Conservation (phyloP, 1,139 yeast genomes). For the Kodamaea alishanica region DNA sequence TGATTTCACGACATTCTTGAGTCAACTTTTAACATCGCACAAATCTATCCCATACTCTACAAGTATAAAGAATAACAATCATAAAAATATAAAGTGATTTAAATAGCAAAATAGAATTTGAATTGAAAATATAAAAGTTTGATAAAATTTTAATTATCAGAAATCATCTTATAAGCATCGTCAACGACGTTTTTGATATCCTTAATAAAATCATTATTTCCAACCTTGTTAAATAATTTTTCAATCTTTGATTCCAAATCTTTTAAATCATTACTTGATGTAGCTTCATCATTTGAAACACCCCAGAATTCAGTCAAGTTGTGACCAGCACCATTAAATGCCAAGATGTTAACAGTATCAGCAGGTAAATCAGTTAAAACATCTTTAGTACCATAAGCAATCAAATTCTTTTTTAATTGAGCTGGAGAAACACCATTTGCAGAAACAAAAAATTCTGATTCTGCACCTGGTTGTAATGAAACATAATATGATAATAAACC, state of each 20-base stretch:
- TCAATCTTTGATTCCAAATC: constrained; percentile 19
- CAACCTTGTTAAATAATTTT: constrained; percentile 19
- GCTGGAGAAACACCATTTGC: constrained; percentile 69
- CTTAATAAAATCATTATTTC: constrained; percentile 17
- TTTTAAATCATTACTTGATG: constrained; percentile 2
- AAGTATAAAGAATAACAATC: too few relatives aligned
- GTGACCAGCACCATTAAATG: constrained; percentile 91
- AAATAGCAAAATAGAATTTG: background rate
- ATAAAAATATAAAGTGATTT: too few relatives aligned
- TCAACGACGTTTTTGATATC: constrained; percentile 23
- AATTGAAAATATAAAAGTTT: background rate
- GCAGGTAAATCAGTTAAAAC: constrained; percentile 68
- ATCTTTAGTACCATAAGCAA: constrained; percentile 73
- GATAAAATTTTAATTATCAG: constrained; percentile 4
- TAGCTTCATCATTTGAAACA: constrained; percentile 4
- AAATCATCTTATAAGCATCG: constrained; percentile 16
- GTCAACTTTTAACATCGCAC: too few relatives aligned
- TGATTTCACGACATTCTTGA: too few relatives aligned
- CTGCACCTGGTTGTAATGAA: constrained; percentile 84
- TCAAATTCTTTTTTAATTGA: constrained; percentile 83
- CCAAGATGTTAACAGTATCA: constrained; percentile 84
- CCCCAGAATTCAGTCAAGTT: constrained; percentile 74
- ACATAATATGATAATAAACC: constrained; percentile 87
- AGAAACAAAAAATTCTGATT: constrained; percentile 63
- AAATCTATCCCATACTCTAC: too few relatives aligned